Conservation (phyloP, 805 yeast species). For the Schwanniomyces occidentalis region DNA sequence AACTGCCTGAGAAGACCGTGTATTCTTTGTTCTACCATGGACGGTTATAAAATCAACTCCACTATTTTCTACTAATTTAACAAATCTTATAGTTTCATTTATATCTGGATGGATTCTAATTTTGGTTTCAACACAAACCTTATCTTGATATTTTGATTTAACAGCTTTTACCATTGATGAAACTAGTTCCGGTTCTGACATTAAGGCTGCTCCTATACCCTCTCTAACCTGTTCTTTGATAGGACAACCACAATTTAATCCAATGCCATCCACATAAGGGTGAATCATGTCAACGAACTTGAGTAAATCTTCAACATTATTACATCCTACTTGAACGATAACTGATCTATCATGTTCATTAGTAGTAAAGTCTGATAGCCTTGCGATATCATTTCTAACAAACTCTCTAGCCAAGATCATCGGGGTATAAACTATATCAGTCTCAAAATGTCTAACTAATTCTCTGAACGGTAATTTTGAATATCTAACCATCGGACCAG, state of each 20-base stretch:
- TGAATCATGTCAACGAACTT: constrained; percentile 86
- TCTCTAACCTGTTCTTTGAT: constrained; percentile 91
- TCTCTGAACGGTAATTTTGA: constrained; percentile 91
- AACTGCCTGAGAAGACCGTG: constrained; percentile 82
- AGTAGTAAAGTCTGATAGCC: constrained; percentile 83
- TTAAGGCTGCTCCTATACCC: constrained; percentile 96
- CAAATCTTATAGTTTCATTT: constrained; percentile 71
- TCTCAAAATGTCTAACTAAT: constrained; percentile 63
- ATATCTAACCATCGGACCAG: constrained; percentile 97
- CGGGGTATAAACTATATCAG: constrained; percentile 89
- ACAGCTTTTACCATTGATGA: constrained; percentile 83
- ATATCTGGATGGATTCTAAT: constrained; percentile 83
- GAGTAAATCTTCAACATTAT: constrained; percentile 76
- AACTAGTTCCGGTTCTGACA: constrained; percentile 79
- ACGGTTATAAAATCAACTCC: constrained; percentile 95
- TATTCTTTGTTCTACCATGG: constrained; percentile 86
- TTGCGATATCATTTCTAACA: constrained; percentile 78
- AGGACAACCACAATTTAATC: constrained; percentile 97
- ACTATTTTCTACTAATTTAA: constrained; percentile 69
- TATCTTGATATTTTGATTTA: constrained; percentile 68
- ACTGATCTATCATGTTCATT: constrained; percentile 67
- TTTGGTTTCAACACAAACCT: constrained; percentile 83
- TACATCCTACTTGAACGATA: constrained; percentile 88
- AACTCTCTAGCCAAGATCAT: constrained; percentile 97
- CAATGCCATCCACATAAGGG: constrained; percentile 91